Base-by-base conservation (phyloP, 1,284 basidiomycete species). In the Marasmius tenuissimus region DNA sequence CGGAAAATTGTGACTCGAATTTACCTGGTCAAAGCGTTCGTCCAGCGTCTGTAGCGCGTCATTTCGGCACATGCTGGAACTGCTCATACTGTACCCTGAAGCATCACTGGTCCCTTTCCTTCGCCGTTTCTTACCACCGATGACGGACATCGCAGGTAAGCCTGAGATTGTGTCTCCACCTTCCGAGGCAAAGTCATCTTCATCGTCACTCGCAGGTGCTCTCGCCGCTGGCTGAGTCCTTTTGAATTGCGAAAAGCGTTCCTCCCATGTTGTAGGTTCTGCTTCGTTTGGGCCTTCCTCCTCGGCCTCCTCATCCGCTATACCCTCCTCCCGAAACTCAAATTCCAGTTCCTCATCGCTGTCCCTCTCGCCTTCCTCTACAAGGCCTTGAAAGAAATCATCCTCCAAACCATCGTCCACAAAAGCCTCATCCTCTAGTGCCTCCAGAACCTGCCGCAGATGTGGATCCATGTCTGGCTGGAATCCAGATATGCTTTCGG, bases 381-480 rank as follows among this genome's bases (percentile, higher is more conserved):
- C 85, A 1, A 96, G 79, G 63, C 89, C 85, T 10, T 78, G 77
- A 63, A 94, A 94, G 71, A 93, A 90, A 67, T 87, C 84, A 56
- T 91, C 91, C 35, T 85, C 87, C 4, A 87, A 72, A 10, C 78
- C 84, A 60, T 89, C 89, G 55, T 94, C 91, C 11, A 97, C 90
- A 69, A 96, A 98, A 4, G 92, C 96, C 63, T 98, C 95, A 72
- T 99, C 96, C 60, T 99, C 97, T 18, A 99, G 80, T 3, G 97
- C 97, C 70, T 98, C 96, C 37, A 99, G 80, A 0, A 88, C 88
- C 74, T 99, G 97, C 16, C 97, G 85, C 39, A 99, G 81, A 76
- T 97, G 94, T 4, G 95, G 95, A 73, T 99, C 93, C 92, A 99
- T 94, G 70, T 98, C 94, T 0, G 96, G 97, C 71, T 94, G 92